Base-by-base conservation (phyloP, 352 stramenopile genomes). In the Globisporangium parvum region DNA sequence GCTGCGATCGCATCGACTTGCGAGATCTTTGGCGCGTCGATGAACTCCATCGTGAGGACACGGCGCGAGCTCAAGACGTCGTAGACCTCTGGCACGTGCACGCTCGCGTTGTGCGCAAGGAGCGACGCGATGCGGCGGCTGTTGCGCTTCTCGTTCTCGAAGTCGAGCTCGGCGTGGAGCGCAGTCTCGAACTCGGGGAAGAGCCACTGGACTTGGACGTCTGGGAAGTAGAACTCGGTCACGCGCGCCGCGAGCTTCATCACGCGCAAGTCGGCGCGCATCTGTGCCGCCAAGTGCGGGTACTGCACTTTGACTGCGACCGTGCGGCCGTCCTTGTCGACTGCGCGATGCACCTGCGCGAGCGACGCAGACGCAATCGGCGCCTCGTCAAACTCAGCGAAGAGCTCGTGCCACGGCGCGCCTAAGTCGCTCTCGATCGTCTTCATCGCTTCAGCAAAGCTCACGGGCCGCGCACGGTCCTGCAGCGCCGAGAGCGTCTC, bases 261-360 rank as follows among this genome's bases (percentile, higher is more conserved):
- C 56, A 91, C 85, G 23, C 60, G 67, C 23, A 95, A 70, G 45
- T 96, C 87, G 0, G 73, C 73, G 9, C 60, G 57, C 63, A 95
- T 91, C 57, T 95, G 87, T n/a, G 55, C 23, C 21, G 73, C 65
- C n/a, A 99, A 62, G 55, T 91, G 74, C 21, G 71, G 74, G 57
- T 98, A 97, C 64, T 99, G 96, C 17, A 98, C 82, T 73, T 99
- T 99, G 50, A 99, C 87, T 6, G 97, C 97, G 39, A 99, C 69
- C 41, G 96, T 87, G 31, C 80, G 75, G 1, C 91, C 92, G 47
- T 86, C 60, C 40, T 72, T 81, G 50, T 96, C 88, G 1, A 97
- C 88, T n/a, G 96, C 73, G 60, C 91, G 91, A 51, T 97, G 91
- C 2, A 99, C 96, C 64, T 99, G 96, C 14, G 96, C 97, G 8